Base-by-base conservation (phyloP, 2,329 filamentous ascomycete species). In the Exserohilum turcica region DNA sequence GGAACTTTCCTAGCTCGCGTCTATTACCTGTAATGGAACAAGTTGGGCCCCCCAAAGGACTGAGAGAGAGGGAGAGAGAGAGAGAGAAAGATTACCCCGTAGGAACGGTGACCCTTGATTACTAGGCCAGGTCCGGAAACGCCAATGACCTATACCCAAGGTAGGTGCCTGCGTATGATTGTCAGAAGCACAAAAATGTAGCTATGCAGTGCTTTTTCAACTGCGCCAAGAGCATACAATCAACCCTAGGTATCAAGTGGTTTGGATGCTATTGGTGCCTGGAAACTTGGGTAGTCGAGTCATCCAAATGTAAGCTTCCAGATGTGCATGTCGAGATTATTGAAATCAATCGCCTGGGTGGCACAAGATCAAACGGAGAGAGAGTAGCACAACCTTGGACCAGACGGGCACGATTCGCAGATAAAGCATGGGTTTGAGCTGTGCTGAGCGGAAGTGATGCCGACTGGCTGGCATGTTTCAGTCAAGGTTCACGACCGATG, bases 291-390 rank as follows among this genome's bases (percentile, higher is more conserved):
- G 39, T 52, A 50, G 45, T 56, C 52, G 58, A 12, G 54, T 68
- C 58, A 56, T 59, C 65, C 61, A 63, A 61, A 52, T 48, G 43
- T 33, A 43, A 56, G 40, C 28, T 48, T 64, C 52, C 63, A 61
- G 59, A 62, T 63, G 66, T 67, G 67, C 61, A 61, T 64, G 57
- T 56, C 59, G 66, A 66, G 66, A 67, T 56, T 68, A 67, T 67
- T 56, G 60, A 54, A 53, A 56, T 55, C 63, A 60, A 65, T 68
- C 45, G 51, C 66, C 61, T 54, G 52, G 59, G 71, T 73, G 59
- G 48, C 64, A 72, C 70, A 40, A 60, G 66, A 70, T 67, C 50
- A 59, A 57, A 58, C 56, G 59, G 56, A 53, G 44, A 54, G 56
- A 61, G 53, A 59, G 66, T 70, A 59, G 67, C 60, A 72, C 70